Evolutionary conservation across 495 filamentous ascomycete species (phyloP), one percentile per base, ranked within the genome.

Genomic region (Evernia prunastri): DNA sequence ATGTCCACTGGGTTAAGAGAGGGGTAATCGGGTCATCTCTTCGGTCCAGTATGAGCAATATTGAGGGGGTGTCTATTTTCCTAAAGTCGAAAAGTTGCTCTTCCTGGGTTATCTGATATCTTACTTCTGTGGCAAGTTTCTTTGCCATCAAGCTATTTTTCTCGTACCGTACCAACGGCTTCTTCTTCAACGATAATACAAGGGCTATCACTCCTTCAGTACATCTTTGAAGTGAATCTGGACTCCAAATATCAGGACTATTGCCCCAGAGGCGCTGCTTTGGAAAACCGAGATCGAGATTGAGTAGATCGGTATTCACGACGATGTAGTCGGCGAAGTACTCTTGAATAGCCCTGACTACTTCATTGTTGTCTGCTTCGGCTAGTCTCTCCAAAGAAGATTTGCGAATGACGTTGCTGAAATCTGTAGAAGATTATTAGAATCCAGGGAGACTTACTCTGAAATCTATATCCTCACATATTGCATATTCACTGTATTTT

Each of bases 21-120:
- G 94, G 94, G n/a, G 94, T 98, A 49, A 97, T 87, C 3, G 94
- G 95, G 67, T 98, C 94, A 73, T 97, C 92, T 73, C 94, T 84
- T 39, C 94, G 85, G 75, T 98, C 94, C 23, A 97, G 75, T 58
- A 98, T 85, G 58, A 98, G 79, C 7, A 98, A 80, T 68, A 98
- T 90, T 1, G 95, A 95, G 3, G 95, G 89, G 3, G 94, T 98
- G 76, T 98, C 94, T 57, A 89, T 89, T 72, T 89, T 92, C 72
- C 93, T 82, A 75, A 98, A 98, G 74, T 97, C 93, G 76, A 98
- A 98, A 37, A 98, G 79, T 69, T 96, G 91, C 68, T 97, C 94
- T 76, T 98, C 94, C 72, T 98, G 93, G 3, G 89, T 93, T 57
- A 97, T 87, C 65, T 88, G 86, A 73, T 97, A 97, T 66, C 91